phyloP scores from a whole-genome alignment of 164 flowering plant species.

The Vitis labrusca region DNA sequence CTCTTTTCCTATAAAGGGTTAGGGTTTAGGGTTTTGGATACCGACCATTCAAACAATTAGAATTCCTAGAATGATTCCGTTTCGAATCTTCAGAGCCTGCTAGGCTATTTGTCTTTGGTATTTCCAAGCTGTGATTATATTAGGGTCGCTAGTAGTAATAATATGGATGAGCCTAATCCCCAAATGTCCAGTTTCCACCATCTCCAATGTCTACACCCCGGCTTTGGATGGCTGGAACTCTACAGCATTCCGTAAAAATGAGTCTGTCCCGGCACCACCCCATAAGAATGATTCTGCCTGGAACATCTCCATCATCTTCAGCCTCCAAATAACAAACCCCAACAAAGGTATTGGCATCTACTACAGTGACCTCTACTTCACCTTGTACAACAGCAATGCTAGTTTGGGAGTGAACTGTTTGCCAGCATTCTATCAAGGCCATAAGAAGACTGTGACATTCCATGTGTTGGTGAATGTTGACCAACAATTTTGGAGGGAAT shows the following conservation, averaged over 20 bases:
- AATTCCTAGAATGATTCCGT: not conserved
- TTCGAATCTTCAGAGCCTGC: not conserved
- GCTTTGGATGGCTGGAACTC: conserved; percentile 7
- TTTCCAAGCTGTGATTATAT: not conserved
- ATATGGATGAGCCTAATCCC: conserved; percentile 3
- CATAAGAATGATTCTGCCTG: no score
- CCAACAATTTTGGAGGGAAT: not conserved
- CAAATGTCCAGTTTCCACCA: not conserved
- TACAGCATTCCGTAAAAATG: not conserved
- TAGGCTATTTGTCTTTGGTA: conserved; percentile 1
- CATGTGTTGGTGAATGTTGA: conserved; percentile 1
- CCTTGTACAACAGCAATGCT: conserved; percentile 2
- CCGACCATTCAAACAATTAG: no score
- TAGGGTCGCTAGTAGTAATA: not conserved
- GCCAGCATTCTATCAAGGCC: conserved; percentile 15
- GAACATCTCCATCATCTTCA: conserved; percentile 13
- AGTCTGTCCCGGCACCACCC: no score
- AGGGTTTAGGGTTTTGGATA: no score
- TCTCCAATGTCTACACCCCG: conserved; percentile 2
- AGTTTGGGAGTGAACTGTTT: conserved; percentile 8
- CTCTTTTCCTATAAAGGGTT: no score
- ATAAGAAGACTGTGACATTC: conserved; percentile 7
- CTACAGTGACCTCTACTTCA: conserved; percentile 4
- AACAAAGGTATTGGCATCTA: conserved; percentile 20
- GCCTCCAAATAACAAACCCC: conserved; percentile 24